Conservation (phyloP, 306 rosid genomes). For the Trichosanthes truncata region DNA sequence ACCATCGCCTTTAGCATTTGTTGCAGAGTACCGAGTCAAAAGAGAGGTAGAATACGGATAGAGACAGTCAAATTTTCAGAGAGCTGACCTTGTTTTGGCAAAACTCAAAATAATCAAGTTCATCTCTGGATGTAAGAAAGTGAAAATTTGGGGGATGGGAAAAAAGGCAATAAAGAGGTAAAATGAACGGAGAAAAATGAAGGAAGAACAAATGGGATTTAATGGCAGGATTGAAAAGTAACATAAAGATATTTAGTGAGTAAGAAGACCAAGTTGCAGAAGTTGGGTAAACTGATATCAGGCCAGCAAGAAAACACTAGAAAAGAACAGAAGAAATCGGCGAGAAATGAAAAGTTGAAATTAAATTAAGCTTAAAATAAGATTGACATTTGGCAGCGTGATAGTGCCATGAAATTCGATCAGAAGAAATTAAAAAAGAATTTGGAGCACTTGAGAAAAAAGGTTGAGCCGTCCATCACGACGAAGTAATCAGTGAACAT, state of each 20-base stretch:
- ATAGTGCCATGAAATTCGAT: background rate
- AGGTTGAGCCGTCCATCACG: too few species aligned
- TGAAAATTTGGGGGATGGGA: background rate
- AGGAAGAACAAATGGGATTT: background rate
- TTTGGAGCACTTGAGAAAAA: too few species aligned
- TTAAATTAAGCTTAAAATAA: background rate
- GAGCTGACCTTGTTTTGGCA: constrained; percentile 12
- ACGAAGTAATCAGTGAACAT: too few species aligned
- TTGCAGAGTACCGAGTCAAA: too few species aligned
- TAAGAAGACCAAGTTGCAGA: background rate
- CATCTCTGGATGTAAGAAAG: background rate
- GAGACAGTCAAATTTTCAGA: background rate
- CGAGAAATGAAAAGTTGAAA: background rate
- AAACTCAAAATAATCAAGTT: background rate
- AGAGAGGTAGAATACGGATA: background rate
- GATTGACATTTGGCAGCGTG: background rate
- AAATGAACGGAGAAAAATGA: background rate
- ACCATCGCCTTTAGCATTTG: too few species aligned
- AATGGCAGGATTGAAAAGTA: background rate
- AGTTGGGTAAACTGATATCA: background rate
- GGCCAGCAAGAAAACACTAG: background rate
- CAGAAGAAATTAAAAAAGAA: background rate
- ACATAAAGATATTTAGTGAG: background rate
- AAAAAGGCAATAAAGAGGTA: background rate
- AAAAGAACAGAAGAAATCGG: background rate